Conservation (phyloP, 2,329 filamentous ascomycete genomes). For the Arthroderma sp. region DNA sequence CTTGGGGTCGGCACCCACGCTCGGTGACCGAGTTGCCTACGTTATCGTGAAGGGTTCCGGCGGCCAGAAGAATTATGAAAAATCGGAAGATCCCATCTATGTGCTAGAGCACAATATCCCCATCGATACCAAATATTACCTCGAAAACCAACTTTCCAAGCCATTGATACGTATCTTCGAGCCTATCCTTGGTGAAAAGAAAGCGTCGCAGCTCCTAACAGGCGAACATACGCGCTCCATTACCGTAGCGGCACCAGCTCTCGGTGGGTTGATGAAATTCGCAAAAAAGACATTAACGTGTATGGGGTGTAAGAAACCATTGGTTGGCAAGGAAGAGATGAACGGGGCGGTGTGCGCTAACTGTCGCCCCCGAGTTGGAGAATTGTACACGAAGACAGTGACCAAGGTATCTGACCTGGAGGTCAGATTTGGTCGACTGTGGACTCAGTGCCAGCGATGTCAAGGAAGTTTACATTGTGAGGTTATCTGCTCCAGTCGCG, state of each 20-base stretch:
- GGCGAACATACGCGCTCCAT: constrained; percentile 94
- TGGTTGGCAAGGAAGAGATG: constrained; percentile 64
- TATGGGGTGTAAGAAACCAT: constrained; percentile 97
- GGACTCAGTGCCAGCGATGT: constrained; percentile 96
- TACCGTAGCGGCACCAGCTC: constrained; percentile 75
- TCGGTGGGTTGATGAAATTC: constrained; percentile 96
- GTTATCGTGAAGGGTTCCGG: constrained; percentile 89
- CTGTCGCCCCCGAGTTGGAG: constrained; percentile 72
- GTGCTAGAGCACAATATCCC: constrained; percentile 96
- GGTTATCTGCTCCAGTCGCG: constrained; percentile 89
- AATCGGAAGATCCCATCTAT: constrained; percentile 91
- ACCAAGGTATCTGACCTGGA: constrained; percentile 84
- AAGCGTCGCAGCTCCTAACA: constrained; percentile 70
- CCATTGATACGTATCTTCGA: constrained; percentile 93
- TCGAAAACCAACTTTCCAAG: constrained; percentile 96
- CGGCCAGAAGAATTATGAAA: constrained; percentile 90
- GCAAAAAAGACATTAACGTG: constrained; percentile 95
- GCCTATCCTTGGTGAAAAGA: constrained; percentile 88
- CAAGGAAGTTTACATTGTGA: constrained; percentile 97
- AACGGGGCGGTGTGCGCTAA: constrained; percentile 78
- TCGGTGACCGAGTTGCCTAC: constrained; percentile 94
- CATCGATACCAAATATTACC: constrained; percentile 96
- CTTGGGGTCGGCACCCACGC: constrained; percentile 76
- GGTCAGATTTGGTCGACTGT: constrained; percentile 78
- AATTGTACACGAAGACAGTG: constrained; percentile 85